Conservation (phyloP, 805 yeast species). For the Sugiyamaella marilandica region DNA sequence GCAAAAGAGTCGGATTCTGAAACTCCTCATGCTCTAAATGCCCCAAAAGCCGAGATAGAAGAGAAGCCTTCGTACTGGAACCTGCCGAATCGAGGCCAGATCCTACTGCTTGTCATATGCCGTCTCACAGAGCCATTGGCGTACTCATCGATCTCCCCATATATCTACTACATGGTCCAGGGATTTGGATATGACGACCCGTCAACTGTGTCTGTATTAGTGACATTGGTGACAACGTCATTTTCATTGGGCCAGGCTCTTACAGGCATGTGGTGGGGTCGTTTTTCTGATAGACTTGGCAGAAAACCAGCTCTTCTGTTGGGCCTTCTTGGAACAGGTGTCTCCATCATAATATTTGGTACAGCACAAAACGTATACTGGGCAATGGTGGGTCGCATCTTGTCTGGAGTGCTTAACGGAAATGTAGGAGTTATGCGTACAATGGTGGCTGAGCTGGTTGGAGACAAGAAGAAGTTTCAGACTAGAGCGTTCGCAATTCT, state of each 20-base stretch:
- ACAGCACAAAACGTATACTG: conserved; percentile 46
- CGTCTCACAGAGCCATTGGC: conserved; percentile 58
- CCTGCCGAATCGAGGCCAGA: conserved; percentile 15
- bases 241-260: conserved; percentile 55
- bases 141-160: conserved; percentile 57
- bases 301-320: conserved; percentile 46
- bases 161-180: conserved; percentile 54
- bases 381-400: conserved; percentile 49
- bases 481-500: conserved; percentile 54
- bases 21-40: no score
- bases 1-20: no score
- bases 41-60: background rate
- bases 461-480: conserved; percentile 49
- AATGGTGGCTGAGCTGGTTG: conserved; percentile 47
- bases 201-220: conserved; percentile 30
- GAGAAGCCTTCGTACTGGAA: conserved; percentile 5
- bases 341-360: conserved; percentile 45
- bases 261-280: conserved; percentile 55
- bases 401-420: conserved; percentile 53
- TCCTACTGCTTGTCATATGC: conserved; percentile 8
- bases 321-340: conserved; percentile 48
- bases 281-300: conserved; percentile 47
- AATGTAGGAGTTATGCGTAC: conserved; percentile 60
- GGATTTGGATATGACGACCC: conserved; percentile 40
- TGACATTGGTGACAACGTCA: conserved; percentile 44